Evolutionary conservation across 108 stramenopile species (phyloP), one percentile per base, ranked within the genome.

Genomic region (Asterionellopsis glacialis): DNA sequence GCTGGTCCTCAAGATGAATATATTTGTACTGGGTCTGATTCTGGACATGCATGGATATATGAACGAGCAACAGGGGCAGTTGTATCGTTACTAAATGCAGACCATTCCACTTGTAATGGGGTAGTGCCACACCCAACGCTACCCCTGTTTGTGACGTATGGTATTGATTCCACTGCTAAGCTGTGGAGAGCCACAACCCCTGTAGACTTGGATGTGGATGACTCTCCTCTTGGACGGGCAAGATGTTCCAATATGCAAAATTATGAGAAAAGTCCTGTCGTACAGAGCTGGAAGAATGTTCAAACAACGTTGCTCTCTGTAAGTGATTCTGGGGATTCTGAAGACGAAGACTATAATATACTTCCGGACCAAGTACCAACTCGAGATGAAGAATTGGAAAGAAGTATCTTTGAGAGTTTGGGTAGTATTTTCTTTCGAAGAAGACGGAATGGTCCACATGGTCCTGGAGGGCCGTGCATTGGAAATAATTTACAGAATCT

Each of bases 91-190:
- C 53, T 88, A 48, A 81, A 76, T 33, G 85, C 91, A 12, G 91
- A 93, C 65, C 60, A 71, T 14, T 74, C 73, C 11, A 89, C 87
- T 0, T 93, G 91, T 59, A 93, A 93, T 61, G 91, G 91, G 11
- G 78, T 93, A 12, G 55, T 84, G 49, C 87, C 91, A 15, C 91
- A 93, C 48, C 87, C 87, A 21, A 61, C 72, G 1, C 61, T 89
- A 26, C 91, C 91, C 11, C 57, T 82, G 19, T 93, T 93, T 52
- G 63, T 85, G 10, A 85, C 84, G 0, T 93, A 93, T 62, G 91
- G 91, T 0, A 93, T 93, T 40, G 91, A 93, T 77, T 81, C 83
- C 1, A 89, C 85, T 19, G 91, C 87, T 13, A 88, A 88, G 48
- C 69, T 93, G 26, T 93, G 91, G 91, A 63, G 90, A 55, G 83